Evolutionary conservation across 2,329 filamentous ascomycete species (phyloP), one percentile per base, ranked within the genome.

Genomic region (Colletotrichum cordylinicola): DNA sequence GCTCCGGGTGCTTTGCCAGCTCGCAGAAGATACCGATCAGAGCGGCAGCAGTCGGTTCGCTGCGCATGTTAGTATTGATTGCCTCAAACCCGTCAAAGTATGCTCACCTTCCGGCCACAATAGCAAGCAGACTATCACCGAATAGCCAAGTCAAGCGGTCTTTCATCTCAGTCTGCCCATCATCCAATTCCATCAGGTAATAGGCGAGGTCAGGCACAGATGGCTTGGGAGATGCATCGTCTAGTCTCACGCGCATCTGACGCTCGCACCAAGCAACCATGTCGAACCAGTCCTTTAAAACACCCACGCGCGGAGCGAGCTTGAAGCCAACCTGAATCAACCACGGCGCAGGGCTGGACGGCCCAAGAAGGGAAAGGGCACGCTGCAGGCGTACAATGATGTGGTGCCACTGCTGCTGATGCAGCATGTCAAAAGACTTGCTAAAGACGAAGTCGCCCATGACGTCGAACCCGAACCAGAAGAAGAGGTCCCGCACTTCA

Each of bases 371-470:
- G 1, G 79, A 78, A 8, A 82, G 66, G 1, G 81, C 80, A 6
- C 78, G 73, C 29, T 81, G 81, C 16, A 82, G 56, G 29, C 74
- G 77, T 21, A 78, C 35, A n/a, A 84, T 77, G 8, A 80, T 79
- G 33, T 78, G 70, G 33, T 83, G 82, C 81, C 80, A 82, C 21
- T 79, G 52, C 33, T 79, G 67, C 24, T 79, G 66, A 2, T 72
- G 64, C 29, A 85, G 77, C 82, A 85, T 84, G 29, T 80, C 78
- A 70, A 86, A 86, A 0, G 82, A 81, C 72, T 82, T 81, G 27
- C 82, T 81, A 67, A 86, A 83, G 6, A 81, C 78, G 16, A 86
- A 77, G 33, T 85, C 82, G 4, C 84, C 83, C 80, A 86, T 86
- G 48, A 84, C 79, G 39, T 85, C 81, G 10, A 82, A 82, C 3